Base-by-base conservation (phyloP, 305 asterid species). In the Salvia sclarea region DNA sequence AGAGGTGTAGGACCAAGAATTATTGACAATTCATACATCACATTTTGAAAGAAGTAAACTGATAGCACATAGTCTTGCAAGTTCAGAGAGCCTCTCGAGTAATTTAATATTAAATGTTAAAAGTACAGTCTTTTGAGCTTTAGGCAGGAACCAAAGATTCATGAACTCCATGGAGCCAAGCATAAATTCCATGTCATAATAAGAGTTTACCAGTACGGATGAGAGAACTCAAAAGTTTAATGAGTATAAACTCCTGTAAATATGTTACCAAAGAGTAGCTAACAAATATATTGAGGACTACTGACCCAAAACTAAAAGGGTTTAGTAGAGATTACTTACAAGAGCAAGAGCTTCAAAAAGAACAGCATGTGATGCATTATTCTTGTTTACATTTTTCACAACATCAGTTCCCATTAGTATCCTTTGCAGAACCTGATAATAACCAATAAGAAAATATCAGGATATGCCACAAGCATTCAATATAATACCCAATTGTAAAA, bases 341-440 rank as follows among this genome's bases (percentile, higher is more conserved):
- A 95, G 98, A 60, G 98, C 92, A 86, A 95, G 99, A 69, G 99
- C 98, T 84, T 95, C 99, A 69, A 95, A 95, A 69, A 95, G 95
- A 77, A 95, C 99, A 72, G 98, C 99, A 82, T 95, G 99, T 24
- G 99, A 95, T 63, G 99, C 99, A 79, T 95, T 95, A 77, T 95
- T 95, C 88, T 95, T 95, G 88, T 95, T 95, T 77, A 95, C 99
- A 80, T 95, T 95, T 81, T 95, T 95, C 87, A 95, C 99, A 43
- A 95, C 98, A 72, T 95, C 99, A 40, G 99, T 95, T 77, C 98
- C 98, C 96, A 95, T 87, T 48, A 95, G 88, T 78, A 95, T 89
- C 88, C 98, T 82, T 70, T 95, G 99, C 77, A 95, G 77, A 74
- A 95, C 99, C 99, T 95, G 76, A 72, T 57, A 43, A 66, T 43